These are phyloP conservation scores for Rhizodiscina lignyota DNA, from an alignment of 495 filamentous ascomycete genomes.

Conservation along the genomic window DNA sequence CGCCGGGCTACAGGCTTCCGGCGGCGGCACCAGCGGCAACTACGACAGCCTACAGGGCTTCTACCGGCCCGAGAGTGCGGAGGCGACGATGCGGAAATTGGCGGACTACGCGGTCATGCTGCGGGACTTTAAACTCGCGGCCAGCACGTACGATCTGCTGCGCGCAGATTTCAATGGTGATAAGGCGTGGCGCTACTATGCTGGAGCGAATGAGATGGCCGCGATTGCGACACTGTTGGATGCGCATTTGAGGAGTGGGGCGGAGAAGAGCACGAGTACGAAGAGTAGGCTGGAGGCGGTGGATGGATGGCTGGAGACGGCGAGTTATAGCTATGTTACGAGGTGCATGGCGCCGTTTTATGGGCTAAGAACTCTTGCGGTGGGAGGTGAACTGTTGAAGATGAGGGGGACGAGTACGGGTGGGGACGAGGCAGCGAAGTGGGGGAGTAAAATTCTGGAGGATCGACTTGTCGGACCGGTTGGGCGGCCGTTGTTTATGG, in stretches of 20 bases:
- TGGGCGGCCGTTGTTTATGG: constrained; percentile 63
- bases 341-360: constrained; percentile 60
- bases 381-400: constrained; percentile 68
- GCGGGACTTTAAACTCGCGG: constrained; percentile 83
- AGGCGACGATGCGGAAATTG: constrained; percentile 82
- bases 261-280: constrained; percentile 47
- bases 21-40: constrained; percentile 34
- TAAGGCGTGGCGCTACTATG: constrained; percentile 92
- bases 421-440: constrained; percentile 73
- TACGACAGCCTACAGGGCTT: constrained; percentile 64
- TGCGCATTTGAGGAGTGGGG: constrained; percentile 6
- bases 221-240: constrained; percentile 60
- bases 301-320: constrained; percentile 71
- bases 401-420: constrained; percentile 52
- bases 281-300: constrained; percentile 63
- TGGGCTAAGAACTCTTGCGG: constrained; percentile 56
- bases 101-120: constrained; percentile 95
- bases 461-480: constrained; percentile 53
- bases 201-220: constrained; percentile 83
- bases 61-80: constrained; percentile 67
- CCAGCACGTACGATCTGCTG: constrained; percentile 78
- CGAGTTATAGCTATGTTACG: constrained; percentile 80
- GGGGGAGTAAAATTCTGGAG: constrained; percentile 69
- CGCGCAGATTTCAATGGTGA: constrained; percentile 79
- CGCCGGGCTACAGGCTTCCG: constrained; percentile 16